Evolutionary conservation across 306 rosid genomes (phyloP).

Genomic region (Vigna nakashimae): DNA sequence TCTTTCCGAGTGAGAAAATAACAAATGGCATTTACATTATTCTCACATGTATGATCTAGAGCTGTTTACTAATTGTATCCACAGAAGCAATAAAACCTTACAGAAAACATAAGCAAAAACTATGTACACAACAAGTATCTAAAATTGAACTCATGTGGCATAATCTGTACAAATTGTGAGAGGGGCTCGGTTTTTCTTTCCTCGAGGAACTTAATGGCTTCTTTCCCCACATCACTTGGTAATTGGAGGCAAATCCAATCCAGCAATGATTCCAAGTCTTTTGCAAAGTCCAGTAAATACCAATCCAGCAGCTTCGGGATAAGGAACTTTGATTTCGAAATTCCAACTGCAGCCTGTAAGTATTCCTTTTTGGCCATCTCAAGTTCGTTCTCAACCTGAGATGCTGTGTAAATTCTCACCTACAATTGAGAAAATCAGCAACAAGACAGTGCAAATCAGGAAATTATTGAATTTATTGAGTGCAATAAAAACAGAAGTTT

Average conservation of each 20-base stretch:
- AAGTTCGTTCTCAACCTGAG: slow-evolving; percentile 79
- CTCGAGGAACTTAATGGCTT: slow-evolving; percentile 75
- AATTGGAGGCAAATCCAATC: slow-evolving; percentile 95
- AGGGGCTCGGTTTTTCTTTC: slow-evolving; percentile 61
- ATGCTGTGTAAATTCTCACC: slow-evolving; percentile 90
- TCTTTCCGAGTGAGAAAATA: not conserved
- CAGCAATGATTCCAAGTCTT: slow-evolving; percentile 84
- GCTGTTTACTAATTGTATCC: slow-evolving; percentile 54
- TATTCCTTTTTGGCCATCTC: slow-evolving; percentile 89
- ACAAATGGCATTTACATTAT: slow-evolving; percentile 20
- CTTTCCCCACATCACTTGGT: slow-evolving; percentile 84
- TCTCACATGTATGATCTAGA: slow-evolving; percentile 35
- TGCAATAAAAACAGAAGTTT: not conserved
- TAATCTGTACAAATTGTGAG: slow-evolving; percentile 73
- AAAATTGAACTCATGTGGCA: slow-evolving; percentile 86
- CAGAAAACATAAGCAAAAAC: slow-evolving; percentile 32
- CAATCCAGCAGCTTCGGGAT: slow-evolving; percentile 88
- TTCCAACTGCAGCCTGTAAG: slow-evolving; percentile 83
- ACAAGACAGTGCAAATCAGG: slow-evolving; percentile 27
- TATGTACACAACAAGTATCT: slow-evolving; percentile 79
- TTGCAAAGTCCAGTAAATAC: slow-evolving; percentile 90
- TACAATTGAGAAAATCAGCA: slow-evolving; percentile 50
- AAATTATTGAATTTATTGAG: not conserved
- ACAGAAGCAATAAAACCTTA: slow-evolving; percentile 34
- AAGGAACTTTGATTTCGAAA: slow-evolving; percentile 63